A percentile compares a stretch with the other conserved stretches of the same genome.
Evolutionary conservation across 202 grass and related monocot genomes (phyloP).

Genomic region (Eragrostis tef): DNA sequence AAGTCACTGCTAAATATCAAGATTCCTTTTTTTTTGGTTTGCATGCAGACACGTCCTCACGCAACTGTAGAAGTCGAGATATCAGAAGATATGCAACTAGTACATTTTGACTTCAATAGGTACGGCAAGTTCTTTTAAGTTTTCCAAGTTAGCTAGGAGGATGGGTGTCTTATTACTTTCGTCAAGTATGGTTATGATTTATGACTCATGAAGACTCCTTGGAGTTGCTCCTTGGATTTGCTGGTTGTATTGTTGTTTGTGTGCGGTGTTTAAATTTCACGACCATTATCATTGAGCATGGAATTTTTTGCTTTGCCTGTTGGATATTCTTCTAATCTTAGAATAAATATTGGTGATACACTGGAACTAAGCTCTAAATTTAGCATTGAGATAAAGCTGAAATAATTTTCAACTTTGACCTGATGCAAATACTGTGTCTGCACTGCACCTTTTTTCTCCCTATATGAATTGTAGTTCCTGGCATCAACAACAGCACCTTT

Average conservation of each 20-base stretch:
- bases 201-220: not conserved
- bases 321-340: not conserved
- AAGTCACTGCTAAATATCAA: constrained; percentile 5
- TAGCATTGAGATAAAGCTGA: not conserved
- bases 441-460: not conserved
- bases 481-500: not conserved
- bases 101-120: constrained; percentile 99
- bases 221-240: not conserved
- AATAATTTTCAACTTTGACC: not conserved
- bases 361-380: not conserved
- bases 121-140: constrained; percentile 39
- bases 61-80: constrained; percentile 98
- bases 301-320: constrained; percentile 3
- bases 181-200: not conserved
- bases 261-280: not conserved
- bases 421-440: not conserved
- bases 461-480: not conserved
- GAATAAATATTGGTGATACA: not conserved
- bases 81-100: constrained; percentile 97
- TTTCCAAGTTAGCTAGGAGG: not conserved
- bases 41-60: constrained; percentile 85
- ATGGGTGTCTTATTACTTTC: not conserved
- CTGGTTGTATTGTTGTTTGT: not conserved
- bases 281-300: not conserved
- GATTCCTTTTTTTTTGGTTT: constrained; percentile 8